Evolutionary conservation across 805 yeast species (phyloP).

Genomic region (Kodamaea nitidulidarum): DNA sequence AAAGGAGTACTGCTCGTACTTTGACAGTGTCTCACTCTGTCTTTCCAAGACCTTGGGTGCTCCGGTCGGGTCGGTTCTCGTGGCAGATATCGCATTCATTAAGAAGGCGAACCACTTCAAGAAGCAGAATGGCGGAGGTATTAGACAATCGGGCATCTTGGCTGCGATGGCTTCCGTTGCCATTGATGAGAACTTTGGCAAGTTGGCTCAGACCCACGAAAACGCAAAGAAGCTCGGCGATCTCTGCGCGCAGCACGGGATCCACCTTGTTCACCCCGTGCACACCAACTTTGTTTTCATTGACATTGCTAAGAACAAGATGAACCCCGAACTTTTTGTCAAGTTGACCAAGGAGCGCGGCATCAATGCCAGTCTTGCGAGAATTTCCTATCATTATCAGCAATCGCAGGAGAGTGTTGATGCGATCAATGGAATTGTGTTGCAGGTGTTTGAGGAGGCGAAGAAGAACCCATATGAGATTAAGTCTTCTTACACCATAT

Average conservation of each 20-base stretch:
- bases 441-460: conserved; percentile 54
- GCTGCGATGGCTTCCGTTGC: conserved; percentile 41
- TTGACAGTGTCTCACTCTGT: conserved; percentile 42
- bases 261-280: conserved; percentile 33
- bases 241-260: conserved; percentile 26
- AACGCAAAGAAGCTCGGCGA: conserved; percentile 33
- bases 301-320: conserved; percentile 28
- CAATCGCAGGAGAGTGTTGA: conserved; percentile 28
- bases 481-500: conserved; percentile 3
- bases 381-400: conserved; percentile 38
- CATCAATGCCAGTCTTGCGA: conserved; percentile 38
- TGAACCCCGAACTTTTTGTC: conserved; percentile 28
- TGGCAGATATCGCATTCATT: conserved; percentile 28
- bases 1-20: conserved; percentile 36
- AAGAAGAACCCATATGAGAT: conserved; percentile 43
- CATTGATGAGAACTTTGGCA: conserved; percentile 35
- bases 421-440: conserved; percentile 45
- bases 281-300: conserved; percentile 41
- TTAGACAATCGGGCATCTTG: conserved; percentile 40
- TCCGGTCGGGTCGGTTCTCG: conserved; percentile 42
- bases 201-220: conserved; percentile 30
- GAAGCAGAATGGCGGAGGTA: conserved; percentile 44
- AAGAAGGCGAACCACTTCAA: conserved; percentile 42
- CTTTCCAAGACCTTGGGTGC: conserved; percentile 42
- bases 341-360: conserved; percentile 55